Base-by-base conservation (phyloP, 2,329 filamentous ascomycete species). In the Penicillium brevicompactum region DNA sequence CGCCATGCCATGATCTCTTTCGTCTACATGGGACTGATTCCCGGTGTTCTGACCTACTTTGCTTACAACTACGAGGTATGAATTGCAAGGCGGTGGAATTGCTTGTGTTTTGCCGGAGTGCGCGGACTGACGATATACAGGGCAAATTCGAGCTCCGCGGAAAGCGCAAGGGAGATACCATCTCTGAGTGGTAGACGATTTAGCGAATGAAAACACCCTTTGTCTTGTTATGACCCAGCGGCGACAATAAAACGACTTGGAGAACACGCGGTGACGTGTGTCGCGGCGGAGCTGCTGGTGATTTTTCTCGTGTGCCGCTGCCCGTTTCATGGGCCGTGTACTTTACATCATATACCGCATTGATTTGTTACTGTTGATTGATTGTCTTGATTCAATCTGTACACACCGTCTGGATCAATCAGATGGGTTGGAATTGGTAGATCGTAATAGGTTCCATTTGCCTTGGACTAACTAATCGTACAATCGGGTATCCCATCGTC, bases 31-130 rank as follows among this genome's bases (percentile, higher is more conserved):
- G 78, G 87, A 32, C 78, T 87, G 51, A 84, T 97, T 42, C 94
- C 94, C 7, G 75, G 78, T 40, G 80, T 89, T 54, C 67, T 96
- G 63, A 87, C 87, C 45, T 87, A 87, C 70, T 70, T 90, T 53
- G 91, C 86, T 55, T 95, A 90, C 74, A 86, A 84, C 70, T 92
- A 88, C 59, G 93, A 97, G 69, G 94, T 97, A 78, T 86, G 91
- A 85, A 40, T n/a, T 43, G 9, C 8, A 24, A 18, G 18, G 21
- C 32, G 16, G 18, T 40, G 16, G 10, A 24, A 31, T 34, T 42
- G 34, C 38, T 18, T 5, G 10, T 41, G 24, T 9, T 14, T 13
- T 14, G 43, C 27, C 22, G 7, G 42, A 41, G 34, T 45, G 18
- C 40, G 49, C 57, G 59, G 6, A 49, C 61, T 66, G 67, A 59